Evolutionary conservation across 139 green algal species (phyloP).

Genomic region (Coelastrella sp.): DNA sequence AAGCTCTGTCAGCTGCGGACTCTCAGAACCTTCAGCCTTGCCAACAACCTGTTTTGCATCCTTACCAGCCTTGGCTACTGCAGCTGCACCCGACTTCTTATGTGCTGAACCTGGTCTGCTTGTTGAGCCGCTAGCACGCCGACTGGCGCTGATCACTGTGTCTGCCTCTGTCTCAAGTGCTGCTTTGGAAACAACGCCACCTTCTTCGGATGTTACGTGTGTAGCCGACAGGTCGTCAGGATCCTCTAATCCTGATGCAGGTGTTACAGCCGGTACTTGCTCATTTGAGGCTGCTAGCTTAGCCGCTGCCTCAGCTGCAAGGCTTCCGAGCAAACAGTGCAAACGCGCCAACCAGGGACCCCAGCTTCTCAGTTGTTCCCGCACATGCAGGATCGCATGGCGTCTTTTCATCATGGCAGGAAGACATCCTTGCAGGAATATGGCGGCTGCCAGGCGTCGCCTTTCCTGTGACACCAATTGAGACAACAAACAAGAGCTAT

Average conservation of each 20-base stretch:
- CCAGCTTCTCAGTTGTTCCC: slow-evolving; percentile 49
- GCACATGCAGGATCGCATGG: slow-evolving; percentile 1
- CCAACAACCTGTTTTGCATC: no score
- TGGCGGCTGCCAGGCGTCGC: slow-evolving; percentile 49
- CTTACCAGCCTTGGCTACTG: not conserved
- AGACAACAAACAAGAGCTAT: no score
- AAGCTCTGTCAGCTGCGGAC: not conserved
- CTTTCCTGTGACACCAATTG: slow-evolving; percentile 36
- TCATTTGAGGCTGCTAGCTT: not conserved
- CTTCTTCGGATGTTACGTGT: not conserved
- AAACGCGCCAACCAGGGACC: slow-evolving; percentile 60
- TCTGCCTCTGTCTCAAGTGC: not conserved
- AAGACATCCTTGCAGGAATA: slow-evolving; percentile 67
- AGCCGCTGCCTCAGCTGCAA: slow-evolving; percentile 18
- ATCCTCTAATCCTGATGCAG: not conserved
- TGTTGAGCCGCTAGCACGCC: not conserved
- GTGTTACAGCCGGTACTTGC: not conserved
- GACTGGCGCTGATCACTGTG: not conserved
- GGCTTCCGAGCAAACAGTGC: slow-evolving; percentile 48
- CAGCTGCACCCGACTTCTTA: not conserved
- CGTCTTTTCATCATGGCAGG: slow-evolving; percentile 57
- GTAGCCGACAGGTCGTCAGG: not conserved
- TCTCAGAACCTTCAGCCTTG: not conserved
- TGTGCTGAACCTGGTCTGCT: not conserved
- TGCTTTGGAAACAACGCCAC: no score